phyloP scores from a whole-genome alignment of 106 monocot genomes.

The Dactylorhiza incarnata region DNA sequence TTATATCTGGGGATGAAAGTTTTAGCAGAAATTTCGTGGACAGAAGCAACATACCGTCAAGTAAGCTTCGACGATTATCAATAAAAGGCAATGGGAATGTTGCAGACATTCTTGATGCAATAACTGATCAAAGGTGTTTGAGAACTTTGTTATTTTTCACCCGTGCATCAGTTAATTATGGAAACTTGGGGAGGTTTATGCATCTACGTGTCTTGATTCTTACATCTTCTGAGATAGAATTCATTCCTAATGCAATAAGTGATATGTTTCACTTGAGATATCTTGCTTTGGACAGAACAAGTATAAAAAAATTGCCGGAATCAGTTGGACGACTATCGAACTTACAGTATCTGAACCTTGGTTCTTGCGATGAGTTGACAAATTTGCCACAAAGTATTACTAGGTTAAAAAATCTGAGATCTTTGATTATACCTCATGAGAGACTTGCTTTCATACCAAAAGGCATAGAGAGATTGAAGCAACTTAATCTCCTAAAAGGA shows the following conservation, averaged over 20 bases:
- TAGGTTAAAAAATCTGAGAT: slow-evolving; percentile 15
- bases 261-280: slow-evolving; percentile 27
- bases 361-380: slow-evolving; percentile 12
- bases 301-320: slow-evolving; percentile 22
- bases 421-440: slow-evolving; percentile 1
- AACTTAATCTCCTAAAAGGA: slow-evolving; percentile 22
- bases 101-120: too few relatives aligned
- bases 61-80: too few relatives aligned
- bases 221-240: slow-evolving; percentile 2
- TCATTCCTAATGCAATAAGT: slow-evolving; percentile 18
- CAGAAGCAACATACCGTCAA: too few relatives aligned
- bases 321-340: slow-evolving; percentile 26
- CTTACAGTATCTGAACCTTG: slow-evolving; percentile 17
- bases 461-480: slow-evolving; percentile 20
- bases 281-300: slow-evolving; percentile 20
- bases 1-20: too few relatives aligned
- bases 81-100: too few relatives aligned
- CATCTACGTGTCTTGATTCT: slow-evolving; percentile 25
- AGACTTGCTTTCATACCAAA: slow-evolving; percentile 18
- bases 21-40: too few relatives aligned
- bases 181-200: slow-evolving; percentile 4
- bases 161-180: too few relatives aligned
- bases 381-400: slow-evolving; percentile 14
- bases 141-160: too few relatives aligned
- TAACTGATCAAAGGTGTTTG: too few relatives aligned